These are phyloP conservation scores for Paxillus rubicundulus DNA, from an alignment of 768 basidiomycete genomes.

Conservation along the genomic window DNA sequence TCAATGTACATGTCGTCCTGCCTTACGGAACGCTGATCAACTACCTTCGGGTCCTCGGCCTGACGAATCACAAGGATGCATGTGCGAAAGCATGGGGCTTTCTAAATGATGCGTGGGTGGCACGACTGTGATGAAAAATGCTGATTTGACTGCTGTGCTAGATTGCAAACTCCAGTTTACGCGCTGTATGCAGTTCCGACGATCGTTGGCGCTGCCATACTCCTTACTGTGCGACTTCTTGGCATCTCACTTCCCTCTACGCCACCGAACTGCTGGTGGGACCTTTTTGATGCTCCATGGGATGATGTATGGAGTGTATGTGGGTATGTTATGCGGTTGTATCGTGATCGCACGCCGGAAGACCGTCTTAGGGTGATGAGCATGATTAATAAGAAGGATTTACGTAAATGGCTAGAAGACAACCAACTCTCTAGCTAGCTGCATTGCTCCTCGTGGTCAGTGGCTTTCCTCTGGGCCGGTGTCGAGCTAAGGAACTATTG, in stretches of 20 bases:
- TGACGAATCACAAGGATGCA: slow-evolving; percentile 67
- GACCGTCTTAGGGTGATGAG: slow-evolving; percentile 48
- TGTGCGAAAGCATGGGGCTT: slow-evolving; percentile 90
- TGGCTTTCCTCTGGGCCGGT: background rate
- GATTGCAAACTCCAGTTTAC: slow-evolving; percentile 91
- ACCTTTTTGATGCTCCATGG: slow-evolving; percentile 88
- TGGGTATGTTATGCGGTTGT: slow-evolving; percentile 83
- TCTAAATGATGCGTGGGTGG: slow-evolving; percentile 90
- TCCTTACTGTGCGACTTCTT: slow-evolving; percentile 74
- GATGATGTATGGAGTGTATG: slow-evolving; percentile 86
- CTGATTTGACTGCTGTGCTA: slow-evolving; percentile 31
- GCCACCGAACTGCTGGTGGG: slow-evolving; percentile 84
- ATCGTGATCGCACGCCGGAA: slow-evolving; percentile 48
- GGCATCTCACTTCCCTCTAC: slow-evolving; percentile 69
- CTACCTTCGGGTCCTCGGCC: slow-evolving; percentile 87
- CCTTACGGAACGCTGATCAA: slow-evolving; percentile 95
- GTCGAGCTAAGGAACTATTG: background rate
- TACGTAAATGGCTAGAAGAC: slow-evolving; percentile 81
- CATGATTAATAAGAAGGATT: slow-evolving; percentile 73
- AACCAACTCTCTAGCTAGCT: slow-evolving; percentile 15
- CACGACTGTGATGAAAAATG: background rate
- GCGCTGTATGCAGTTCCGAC: slow-evolving; percentile 86
- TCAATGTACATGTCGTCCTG: slow-evolving; percentile 89
- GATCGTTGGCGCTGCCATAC: slow-evolving; percentile 86
- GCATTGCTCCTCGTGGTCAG: background rate